Evolutionary conservation across 805 yeast genomes (phyloP).

Genomic region (Millerozyma miso): DNA sequence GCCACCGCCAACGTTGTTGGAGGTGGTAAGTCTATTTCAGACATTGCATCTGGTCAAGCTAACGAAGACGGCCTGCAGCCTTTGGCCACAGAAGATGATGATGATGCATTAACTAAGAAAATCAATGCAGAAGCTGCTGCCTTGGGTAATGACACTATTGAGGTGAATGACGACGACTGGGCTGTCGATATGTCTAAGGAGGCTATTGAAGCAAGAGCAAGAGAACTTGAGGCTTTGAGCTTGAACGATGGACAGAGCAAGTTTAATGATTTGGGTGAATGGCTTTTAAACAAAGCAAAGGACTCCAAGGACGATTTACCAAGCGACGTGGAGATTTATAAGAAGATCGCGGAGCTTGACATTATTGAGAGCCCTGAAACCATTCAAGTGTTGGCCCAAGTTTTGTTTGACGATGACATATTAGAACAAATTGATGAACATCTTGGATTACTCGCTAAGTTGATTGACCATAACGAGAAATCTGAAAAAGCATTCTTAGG

Average conservation of each 20-base stretch:
- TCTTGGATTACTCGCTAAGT: conserved; percentile 75
- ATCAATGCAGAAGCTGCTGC: conserved; percentile 81
- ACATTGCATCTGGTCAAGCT: conserved; percentile 58
- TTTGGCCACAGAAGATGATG: conserved; percentile 44
- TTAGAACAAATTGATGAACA: conserved; percentile 70
- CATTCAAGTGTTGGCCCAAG: conserved; percentile 89
- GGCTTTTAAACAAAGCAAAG: conserved; percentile 59
- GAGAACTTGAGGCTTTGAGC: conserved; percentile 69
- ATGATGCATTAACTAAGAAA: conserved; percentile 71
- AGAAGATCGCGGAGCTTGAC: conserved; percentile 77
- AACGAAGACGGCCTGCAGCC: conserved; percentile 8
- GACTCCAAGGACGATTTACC: conserved; percentile 61
- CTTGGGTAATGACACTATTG: conserved; percentile 44
- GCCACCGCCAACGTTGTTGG: conserved; percentile 88
- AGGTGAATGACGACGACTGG: conserved; percentile 90
- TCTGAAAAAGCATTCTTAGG: conserved; percentile 90
- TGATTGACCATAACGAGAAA: conserved; percentile 54
- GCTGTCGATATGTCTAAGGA: conserved; percentile 96
- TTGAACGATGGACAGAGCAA: conserved; percentile 45
- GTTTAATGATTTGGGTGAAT: conserved; percentile 81
- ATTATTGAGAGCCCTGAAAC: conserved; percentile 70
- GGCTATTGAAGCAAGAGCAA: conserved; percentile 89
- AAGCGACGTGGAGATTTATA: conserved; percentile 85
- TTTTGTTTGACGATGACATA: conserved; percentile 75
- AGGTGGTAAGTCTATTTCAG: conserved; percentile 78